Base-by-base conservation (phyloP, 331 rosid genomes). In the Pyrus hybrid region DNA sequence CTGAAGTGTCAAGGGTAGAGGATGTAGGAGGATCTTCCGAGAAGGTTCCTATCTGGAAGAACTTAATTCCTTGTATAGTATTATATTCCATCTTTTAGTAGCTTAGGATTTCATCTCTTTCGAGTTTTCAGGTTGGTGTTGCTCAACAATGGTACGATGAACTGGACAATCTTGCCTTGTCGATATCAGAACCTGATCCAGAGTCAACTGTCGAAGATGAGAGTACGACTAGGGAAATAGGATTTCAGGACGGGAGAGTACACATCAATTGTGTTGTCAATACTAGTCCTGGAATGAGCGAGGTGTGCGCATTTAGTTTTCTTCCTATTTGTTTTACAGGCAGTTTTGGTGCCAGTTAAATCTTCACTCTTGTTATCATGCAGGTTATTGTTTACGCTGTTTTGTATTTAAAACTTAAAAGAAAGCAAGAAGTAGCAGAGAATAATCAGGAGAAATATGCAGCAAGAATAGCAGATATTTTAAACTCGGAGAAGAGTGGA, bases 101-200 rank as follows among this genome's bases (percentile, higher is more conserved):
- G 78, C 79, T 81, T 51, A 67, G 23, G 16, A 72, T 16, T 33
- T 21, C 30, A 80, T 49, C 68, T 69, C 54, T 67, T 77, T 71
- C 68, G 61, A 79, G 22, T 32, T 25, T 56, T 78, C 81, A 94
- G 99, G 90, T 77, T 72, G 93, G 97, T 16, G 78, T 82, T 80
- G 92, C 97, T 54, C 99, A 94, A 76, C 83, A 86, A 80, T 94
- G 96, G 96, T 94, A 90, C 25, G 91, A 87, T 65, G 97, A 90
- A 68, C 81, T 91, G 83, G 99, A 94, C 70, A 18, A 77, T 77
- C 86, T 94, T 22, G 96, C 92, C 45, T 63, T 86, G 73, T 84
- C 88, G 57, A 58, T 76, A 32, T 78, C 88, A 54, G 58, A 77
- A 47, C 76, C 86, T 74, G 90, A 83, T 68, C 35, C 87, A 37